Conservation (phyloP, 2,329 filamentous ascomycete genomes). For the Ampelomyces quisqualis region DNA sequence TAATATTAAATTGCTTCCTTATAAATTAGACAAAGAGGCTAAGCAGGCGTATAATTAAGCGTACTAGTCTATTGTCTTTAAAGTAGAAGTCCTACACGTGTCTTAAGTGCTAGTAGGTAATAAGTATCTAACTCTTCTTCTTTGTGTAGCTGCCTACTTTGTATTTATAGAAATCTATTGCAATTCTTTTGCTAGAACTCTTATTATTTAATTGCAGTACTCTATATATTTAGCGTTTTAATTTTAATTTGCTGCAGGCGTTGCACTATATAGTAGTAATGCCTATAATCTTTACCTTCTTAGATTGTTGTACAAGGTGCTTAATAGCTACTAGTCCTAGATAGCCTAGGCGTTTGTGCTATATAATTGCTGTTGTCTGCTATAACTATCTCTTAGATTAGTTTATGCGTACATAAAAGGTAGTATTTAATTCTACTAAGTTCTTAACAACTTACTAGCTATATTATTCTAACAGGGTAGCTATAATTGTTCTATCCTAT, state of each 20-base stretch:
- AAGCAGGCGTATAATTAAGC: slow-evolving; percentile 3
- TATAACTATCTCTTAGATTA: background rate
- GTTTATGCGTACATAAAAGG: background rate
- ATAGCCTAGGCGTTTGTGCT: background rate
- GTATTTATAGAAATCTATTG: slow-evolving; percentile 7
- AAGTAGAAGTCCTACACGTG: slow-evolving; percentile 5
- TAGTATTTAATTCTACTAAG: background rate
- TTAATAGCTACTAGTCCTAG: background rate
- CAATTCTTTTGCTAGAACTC: too few species aligned
- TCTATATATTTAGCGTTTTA: too few species aligned
- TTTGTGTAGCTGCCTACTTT: slow-evolving; percentile 4
- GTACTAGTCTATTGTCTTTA: slow-evolving; percentile 1
- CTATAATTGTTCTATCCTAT: background rate
- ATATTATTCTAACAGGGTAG: background rate
- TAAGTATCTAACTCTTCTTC: slow-evolving; percentile 3
- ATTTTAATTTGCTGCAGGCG: too few species aligned
- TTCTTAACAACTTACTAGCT: background rate
- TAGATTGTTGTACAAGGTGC: too few species aligned
- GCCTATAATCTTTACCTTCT: too few species aligned
- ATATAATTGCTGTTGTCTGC: background rate
- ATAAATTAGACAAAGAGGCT: background rate
- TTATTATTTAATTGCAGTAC: too few species aligned
- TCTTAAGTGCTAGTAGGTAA: background rate
- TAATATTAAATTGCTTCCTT: slow-evolving; percentile 1
- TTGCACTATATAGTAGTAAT: too few species aligned